These are phyloP conservation scores for Pseudotsuga menziesii DNA, from an alignment of 75 land plant species.

Conservation along the genomic window DNA sequence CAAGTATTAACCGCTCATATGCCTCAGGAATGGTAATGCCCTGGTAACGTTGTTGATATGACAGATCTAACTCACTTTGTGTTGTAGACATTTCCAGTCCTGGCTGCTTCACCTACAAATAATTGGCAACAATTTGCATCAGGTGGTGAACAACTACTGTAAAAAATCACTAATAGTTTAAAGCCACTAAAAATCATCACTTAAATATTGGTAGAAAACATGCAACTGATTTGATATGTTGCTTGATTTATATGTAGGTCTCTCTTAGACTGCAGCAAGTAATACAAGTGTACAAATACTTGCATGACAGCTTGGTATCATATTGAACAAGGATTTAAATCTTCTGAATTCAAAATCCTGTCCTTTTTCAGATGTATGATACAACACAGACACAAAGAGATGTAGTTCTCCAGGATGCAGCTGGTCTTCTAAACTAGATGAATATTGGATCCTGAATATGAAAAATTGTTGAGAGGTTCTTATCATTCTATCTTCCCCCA, in stretches of 20 bases:
- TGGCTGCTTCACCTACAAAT: conserved; percentile 83
- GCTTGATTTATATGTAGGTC: background rate
- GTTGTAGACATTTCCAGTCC: conserved; percentile 90
- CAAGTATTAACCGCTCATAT: conserved; percentile 90
- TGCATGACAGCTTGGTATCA: background rate
- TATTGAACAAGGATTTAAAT: background rate
- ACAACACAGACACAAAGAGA: background rate
- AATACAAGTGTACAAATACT: background rate
- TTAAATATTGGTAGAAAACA: background rate
- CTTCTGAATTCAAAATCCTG: background rate
- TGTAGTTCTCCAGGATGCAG: background rate
- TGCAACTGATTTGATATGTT: background rate
- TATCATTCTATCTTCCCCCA: background rate
- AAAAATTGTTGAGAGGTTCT: background rate
- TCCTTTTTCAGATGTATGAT: background rate
- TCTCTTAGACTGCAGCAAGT: background rate
- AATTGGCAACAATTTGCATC: background rate
- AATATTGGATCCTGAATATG: background rate
- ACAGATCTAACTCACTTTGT: conserved; percentile 94
- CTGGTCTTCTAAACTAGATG: background rate
- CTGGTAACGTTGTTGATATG: conserved; percentile 84
- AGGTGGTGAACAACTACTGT: background rate
- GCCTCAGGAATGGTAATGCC: conserved; percentile 88
- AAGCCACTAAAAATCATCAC: background rate
- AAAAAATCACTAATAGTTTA: background rate